phyloP scores from a whole-genome alignment of 1,284 basidiomycete species.

The Porogramme epimiltina region DNA sequence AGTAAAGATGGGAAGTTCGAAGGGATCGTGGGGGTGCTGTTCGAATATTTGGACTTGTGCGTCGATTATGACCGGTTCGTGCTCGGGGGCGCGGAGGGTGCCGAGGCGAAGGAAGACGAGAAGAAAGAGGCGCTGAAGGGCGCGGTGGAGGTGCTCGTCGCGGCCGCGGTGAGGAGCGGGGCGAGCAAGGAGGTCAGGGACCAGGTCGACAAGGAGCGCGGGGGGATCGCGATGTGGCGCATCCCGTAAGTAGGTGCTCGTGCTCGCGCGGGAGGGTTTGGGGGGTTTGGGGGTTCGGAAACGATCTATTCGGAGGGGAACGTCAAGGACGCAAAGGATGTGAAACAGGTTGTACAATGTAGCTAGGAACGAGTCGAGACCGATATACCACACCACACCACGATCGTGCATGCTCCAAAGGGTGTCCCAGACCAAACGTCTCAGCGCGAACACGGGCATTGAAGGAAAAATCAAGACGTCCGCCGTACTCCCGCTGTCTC shows the following conservation, averaged over 20 bases:
- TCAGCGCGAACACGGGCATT: too few relatives aligned
- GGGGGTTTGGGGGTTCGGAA: not conserved
- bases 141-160: constrained; percentile 52
- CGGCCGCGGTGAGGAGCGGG: constrained; percentile 53
- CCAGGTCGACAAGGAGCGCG: constrained; percentile 56
- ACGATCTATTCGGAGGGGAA: not conserved
- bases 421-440: too few relatives aligned
- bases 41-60: constrained; percentile 62
- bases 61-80: constrained; percentile 59
- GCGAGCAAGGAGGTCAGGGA: constrained; percentile 57
- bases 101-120: constrained; percentile 19
- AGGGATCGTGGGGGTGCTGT: constrained; percentile 54
- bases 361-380: not conserved
- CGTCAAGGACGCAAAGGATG: too few relatives aligned
- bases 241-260: constrained; percentile 43
- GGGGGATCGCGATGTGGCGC: constrained; percentile 64
- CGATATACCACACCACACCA: not conserved
- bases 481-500: not conserved
- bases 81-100: constrained; percentile 13
- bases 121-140: constrained; percentile 45
- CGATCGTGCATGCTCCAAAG: not conserved
- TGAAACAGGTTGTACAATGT: not conserved
- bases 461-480: not conserved
- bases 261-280: too few relatives aligned
- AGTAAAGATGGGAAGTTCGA: constrained; percentile 41